Conservation (phyloP, 345 rosid genomes). For the Arabidopsis suecica region DNA sequence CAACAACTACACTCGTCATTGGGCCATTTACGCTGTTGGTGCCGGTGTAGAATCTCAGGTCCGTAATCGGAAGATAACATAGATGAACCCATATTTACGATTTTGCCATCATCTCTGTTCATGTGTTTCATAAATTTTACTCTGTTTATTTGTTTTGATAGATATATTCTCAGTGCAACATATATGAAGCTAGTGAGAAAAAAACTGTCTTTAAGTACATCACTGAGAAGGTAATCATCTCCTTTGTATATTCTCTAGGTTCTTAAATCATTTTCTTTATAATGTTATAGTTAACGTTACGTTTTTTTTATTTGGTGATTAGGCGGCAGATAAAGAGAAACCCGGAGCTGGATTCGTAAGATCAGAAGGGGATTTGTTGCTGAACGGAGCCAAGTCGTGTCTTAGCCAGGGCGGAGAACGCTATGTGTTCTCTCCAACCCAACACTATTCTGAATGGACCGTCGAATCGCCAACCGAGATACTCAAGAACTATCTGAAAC, state of each 20-base stretch:
- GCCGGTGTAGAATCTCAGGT: slow-evolving; percentile 97
- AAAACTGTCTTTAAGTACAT: slow-evolving; percentile 87
- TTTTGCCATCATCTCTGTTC: not conserved
- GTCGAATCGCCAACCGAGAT: slow-evolving; percentile 64
- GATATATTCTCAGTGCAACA: slow-evolving; percentile 94
- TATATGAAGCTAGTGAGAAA: slow-evolving; percentile 93
- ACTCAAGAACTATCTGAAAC: slow-evolving; percentile 76
- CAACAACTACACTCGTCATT: slow-evolving; percentile 85
- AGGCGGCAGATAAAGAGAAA: slow-evolving; percentile 80
- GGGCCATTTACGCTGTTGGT: slow-evolving; percentile 94
- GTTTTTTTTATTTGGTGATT: slow-evolving; percentile 10
- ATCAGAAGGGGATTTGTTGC: slow-evolving; percentile 83
- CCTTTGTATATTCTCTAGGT: not conserved
- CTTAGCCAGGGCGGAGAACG: slow-evolving; percentile 48
- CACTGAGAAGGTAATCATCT: slow-evolving; percentile 67
- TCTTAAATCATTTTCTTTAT: slow-evolving; percentile 12
- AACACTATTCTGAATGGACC: slow-evolving; percentile 76
- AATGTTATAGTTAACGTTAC: not conserved
- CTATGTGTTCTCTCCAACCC: slow-evolving; percentile 68
- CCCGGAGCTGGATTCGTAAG: slow-evolving; percentile 59
- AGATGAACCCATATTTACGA: not conserved
- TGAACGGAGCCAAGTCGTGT: slow-evolving; percentile 68
- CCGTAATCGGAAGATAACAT: not conserved
- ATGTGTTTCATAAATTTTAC: slow-evolving; percentile 11
- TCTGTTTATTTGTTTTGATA: slow-evolving; percentile 35